A percentile compares a stretch with the other conserved stretches of the same genome.
Evolutionary conservation across 805 yeast species (phyloP).

Genomic region (Nakazawaea siamensis): DNA sequence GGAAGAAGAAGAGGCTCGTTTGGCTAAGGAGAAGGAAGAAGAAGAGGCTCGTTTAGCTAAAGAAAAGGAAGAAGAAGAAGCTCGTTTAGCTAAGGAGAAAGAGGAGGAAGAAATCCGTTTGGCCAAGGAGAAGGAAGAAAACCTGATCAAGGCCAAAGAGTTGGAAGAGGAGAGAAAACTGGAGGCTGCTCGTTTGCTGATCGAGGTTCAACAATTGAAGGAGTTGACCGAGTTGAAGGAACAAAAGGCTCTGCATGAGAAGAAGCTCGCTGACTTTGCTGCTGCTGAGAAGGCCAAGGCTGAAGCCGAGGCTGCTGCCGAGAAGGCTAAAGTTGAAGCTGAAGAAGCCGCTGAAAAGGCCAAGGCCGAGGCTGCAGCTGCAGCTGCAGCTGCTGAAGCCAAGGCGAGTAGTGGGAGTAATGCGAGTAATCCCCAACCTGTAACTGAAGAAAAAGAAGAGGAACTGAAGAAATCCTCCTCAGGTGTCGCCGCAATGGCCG

Average conservation of each 20-base stretch:
- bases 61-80: constrained; percentile 20
- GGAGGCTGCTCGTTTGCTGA: constrained; percentile 28
- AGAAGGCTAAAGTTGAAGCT: not conserved
- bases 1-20: constrained; percentile 22
- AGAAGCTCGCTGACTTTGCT: no score
- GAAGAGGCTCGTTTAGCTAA: constrained; percentile 19
- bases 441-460: constrained; percentile 8
- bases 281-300: constrained; percentile 24
- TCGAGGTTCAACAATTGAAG: constrained; percentile 27
- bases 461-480: not conserved
- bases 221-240: constrained; percentile 32
- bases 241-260: constrained; percentile 29
- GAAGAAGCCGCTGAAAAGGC: not conserved
- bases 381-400: not conserved
- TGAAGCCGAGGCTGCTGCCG: constrained; percentile 19
- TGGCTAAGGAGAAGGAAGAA: constrained; percentile 26
- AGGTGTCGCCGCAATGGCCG: constrained; percentile 12
- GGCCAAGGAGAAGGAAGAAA: constrained; percentile 16
- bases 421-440: no score
- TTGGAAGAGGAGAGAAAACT: constrained; percentile 24
- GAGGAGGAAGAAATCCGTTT: constrained; percentile 16
- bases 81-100: constrained; percentile 12
- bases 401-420: no score
- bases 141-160: constrained; percentile 1
- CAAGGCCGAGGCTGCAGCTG: not conserved